Evolutionary conservation across 306 rosid species (phyloP), one percentile per base, ranked within the genome.

Genomic region (Glycine latifolia): DNA sequence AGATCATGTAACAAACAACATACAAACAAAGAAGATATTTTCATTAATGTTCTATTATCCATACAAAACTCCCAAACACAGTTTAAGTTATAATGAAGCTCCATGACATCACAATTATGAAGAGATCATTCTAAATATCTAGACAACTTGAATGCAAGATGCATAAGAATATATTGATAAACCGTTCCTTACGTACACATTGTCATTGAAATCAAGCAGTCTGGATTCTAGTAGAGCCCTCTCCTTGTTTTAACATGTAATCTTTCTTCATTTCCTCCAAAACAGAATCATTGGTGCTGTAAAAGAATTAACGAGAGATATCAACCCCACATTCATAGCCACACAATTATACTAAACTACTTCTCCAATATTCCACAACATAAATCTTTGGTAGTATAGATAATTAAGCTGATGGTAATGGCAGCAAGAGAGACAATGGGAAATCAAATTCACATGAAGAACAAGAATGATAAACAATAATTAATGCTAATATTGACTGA

Each of bases 261-360:
- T 89, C 89, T 82, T 87, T 93, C 89, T 93, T 93, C 96, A 93
- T 91, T 87, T 91, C 89, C 85, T 93, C 96, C 79, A 91, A 86
- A 71, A 93, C 90, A 4, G 85, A 85, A 85, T 91, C 97, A 67
- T 90, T 91, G 11, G 97, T 93, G 83, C 96, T 93, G 90, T 58
- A 76, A 82, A 83, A 78, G 59, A 50, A 14, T 63, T 37, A 59
- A 16, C 12, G 13, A 59, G 16, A 68, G 26, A 12, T 50, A 52
- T 85, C 78, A 77, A 12, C 58, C 63, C 75, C 49, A 73, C 71
- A 75, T 84, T 46, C 67, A 75, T 17, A 65, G 61, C 50, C 52
- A 78, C 10, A 44, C 8, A 55, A 11, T 7, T 12, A n/a, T n/a
- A 67, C 35, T 74, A 14, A 14, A 31, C 72, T 37, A 37, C 13